Percentiles rank a stretch among this genome's conserved stretches.
phyloP scores from a whole-genome alignment of 2,329 filamentous ascomycete genomes.

The Shiraia sp. region DNA sequence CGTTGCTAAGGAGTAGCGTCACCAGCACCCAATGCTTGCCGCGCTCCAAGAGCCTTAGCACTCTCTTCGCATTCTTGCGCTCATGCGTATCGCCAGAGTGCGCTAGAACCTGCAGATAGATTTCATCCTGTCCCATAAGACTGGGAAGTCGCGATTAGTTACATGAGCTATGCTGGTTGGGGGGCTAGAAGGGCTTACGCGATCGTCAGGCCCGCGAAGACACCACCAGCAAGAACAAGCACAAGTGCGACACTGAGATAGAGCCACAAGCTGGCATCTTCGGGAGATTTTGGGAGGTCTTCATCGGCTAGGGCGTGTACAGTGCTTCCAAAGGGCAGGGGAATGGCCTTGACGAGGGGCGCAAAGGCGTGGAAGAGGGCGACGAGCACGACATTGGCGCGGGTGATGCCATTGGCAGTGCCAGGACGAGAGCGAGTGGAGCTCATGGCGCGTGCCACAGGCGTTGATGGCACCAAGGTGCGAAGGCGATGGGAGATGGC shows the following conservation, averaged over 20 bases:
- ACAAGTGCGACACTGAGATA: slow-evolving; percentile 78
- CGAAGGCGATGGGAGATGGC: slow-evolving; percentile 2
- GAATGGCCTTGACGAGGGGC: slow-evolving; percentile 40
- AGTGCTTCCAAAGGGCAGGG: slow-evolving; percentile 30
- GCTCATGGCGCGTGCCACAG: slow-evolving; percentile 37
- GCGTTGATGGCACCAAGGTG: slow-evolving; percentile 17
- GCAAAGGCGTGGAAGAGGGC: slow-evolving; percentile 37
- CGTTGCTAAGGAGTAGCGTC: slow-evolving; percentile 89
- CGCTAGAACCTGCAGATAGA: slow-evolving; percentile 93
- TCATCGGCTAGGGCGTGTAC: slow-evolving; percentile 29
- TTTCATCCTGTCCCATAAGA: slow-evolving; percentile 80
- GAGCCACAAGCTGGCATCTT: slow-evolving; percentile 73
- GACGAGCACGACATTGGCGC: slow-evolving; percentile 31
- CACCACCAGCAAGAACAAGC: slow-evolving; percentile 84
- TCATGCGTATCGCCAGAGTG: slow-evolving; percentile 84
- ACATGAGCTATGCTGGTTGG: not conserved
- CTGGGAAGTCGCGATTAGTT: slow-evolving; percentile 23
- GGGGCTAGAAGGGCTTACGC: slow-evolving; percentile 58
- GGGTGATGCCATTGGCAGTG: slow-evolving; percentile 35
- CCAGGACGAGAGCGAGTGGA: slow-evolving; percentile 20
- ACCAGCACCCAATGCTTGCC: slow-evolving; percentile 99
- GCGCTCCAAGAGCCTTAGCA: slow-evolving; percentile 76
- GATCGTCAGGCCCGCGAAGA: slow-evolving; percentile 92
- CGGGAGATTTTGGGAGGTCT: slow-evolving; percentile 40
- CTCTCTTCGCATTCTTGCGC: slow-evolving; percentile 79